Base-by-base conservation (phyloP, 2,329 filamentous ascomycete genomes). In the Xylariaceae sp. region DNA sequence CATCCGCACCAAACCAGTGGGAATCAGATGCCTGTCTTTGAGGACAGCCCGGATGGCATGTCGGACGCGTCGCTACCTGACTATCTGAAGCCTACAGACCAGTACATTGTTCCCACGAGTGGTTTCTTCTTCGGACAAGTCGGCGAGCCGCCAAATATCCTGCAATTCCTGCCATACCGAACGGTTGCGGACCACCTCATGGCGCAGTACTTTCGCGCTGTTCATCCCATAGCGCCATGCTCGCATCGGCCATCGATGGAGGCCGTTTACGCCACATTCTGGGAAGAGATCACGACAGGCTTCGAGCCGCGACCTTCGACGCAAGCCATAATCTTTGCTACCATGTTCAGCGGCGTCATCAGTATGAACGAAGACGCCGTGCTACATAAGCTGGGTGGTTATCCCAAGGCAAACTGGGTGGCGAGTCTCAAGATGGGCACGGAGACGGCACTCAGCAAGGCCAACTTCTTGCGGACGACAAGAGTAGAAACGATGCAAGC, bases 401-500 rank as follows among this genome's bases (percentile, higher is more conserved):
- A 79, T 30, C 68, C 79, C 2, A 86, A 85, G 64, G 69, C 72
- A 30, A 75, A 74, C 4, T 74, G 88, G 53, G 74, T 87, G 3
- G 76, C 84, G 27, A 83, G 79, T 47, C 80, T 88, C 54, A 84
- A 84, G 62, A 72, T 84, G 47, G 86, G 80, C 1, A 82, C 85
- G 5, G 88, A 91, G 70, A 77, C 79, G 30, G 82, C 86, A 2
- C 72, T 91, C 35, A 78, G 79, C 40, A 83, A 83, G 65, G 86
- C 87, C 3, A 85, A 88, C 65, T 87, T 90, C 55, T 70, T 91
- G 37, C 76, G 84, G 37, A 89, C 86, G 0, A 88, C 66, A 41
- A 86, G 83, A 60, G 72, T 89, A n/a, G 85, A 89, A 68, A 88
- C 85, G 0, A 74, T 91, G 63, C 88, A 91, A 66, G 86, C 85